Evolutionary conservation across 805 yeast species (phyloP).

Genomic region (Candida hungchunana): DNA sequence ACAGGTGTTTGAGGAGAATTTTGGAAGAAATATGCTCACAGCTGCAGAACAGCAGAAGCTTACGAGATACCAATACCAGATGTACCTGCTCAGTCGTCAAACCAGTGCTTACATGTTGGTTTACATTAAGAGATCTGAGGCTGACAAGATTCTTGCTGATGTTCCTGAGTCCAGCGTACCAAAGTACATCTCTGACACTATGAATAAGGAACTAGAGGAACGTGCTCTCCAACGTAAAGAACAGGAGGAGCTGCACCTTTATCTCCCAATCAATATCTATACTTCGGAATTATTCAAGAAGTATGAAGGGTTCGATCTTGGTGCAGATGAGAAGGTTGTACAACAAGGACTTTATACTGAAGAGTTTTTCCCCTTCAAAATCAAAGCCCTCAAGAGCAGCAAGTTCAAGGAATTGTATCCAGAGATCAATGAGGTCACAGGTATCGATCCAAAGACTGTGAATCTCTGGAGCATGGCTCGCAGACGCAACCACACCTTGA

Average conservation of each 20-base stretch:
- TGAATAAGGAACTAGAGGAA: constrained; percentile 59
- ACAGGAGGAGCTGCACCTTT: constrained; percentile 67
- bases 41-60: constrained; percentile 44
- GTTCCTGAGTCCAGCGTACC: constrained; percentile 26
- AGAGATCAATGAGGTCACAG: constrained; percentile 42
- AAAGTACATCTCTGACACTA: constrained; percentile 57
- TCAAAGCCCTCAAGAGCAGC: constrained; percentile 55
- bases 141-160: constrained; percentile 55
- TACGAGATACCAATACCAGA: constrained; percentile 58
- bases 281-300: constrained; percentile 49
- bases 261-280: constrained; percentile 53
- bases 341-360: constrained; percentile 43
- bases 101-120: constrained; percentile 98
- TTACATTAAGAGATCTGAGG: constrained; percentile 65
- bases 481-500: constrained; percentile 58
- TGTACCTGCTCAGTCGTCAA: constrained; percentile 66
- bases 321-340: constrained; percentile 51
- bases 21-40: constrained; percentile 68
- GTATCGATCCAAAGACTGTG: constrained; percentile 34
- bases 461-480: constrained; percentile 63
- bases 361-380: constrained; percentile 41
- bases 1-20: constrained; percentile 90
- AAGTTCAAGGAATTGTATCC: constrained; percentile 47
- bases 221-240: constrained; percentile 51
- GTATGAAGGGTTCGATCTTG: constrained; percentile 73